These are phyloP conservation scores for Jaltomata sinuosa DNA, from an alignment of 257 asterid species.

Conservation along the genomic window DNA sequence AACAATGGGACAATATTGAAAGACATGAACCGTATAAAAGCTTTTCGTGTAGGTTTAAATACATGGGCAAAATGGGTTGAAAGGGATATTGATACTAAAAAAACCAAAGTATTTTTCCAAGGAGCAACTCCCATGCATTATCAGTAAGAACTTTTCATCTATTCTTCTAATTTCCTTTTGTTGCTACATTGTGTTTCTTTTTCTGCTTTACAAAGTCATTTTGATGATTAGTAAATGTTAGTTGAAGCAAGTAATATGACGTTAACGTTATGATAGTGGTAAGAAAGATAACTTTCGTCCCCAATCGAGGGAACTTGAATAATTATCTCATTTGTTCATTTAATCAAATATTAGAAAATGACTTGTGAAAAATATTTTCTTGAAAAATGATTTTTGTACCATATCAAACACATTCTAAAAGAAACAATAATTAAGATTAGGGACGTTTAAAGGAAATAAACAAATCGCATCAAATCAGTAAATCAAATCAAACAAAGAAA, in stretches of 20 bases:
- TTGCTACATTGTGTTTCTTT: not conserved
- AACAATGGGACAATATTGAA: constrained; percentile 28
- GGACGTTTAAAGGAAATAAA: too few relatives aligned
- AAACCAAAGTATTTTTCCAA: constrained; percentile 54
- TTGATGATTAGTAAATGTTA: not conserved
- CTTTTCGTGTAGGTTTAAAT: constrained; percentile 30
- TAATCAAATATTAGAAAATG: too few relatives aligned
- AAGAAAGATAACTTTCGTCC: too few relatives aligned
- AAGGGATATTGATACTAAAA: constrained; percentile 19
- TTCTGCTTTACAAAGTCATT: not conserved
- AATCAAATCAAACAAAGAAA: too few relatives aligned
- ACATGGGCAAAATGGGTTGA: constrained; percentile 67
- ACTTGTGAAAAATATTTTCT: too few relatives aligned
- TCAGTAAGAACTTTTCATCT: constrained; percentile 26
- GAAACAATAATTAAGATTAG: not conserved
- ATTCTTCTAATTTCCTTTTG: not conserved
- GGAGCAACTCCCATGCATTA: constrained; percentile 58
- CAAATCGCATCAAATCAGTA: too few relatives aligned
- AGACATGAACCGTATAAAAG: constrained; percentile 64
- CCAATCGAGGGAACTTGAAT: not conserved
- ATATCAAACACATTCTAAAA: not conserved
- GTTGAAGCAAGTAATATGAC: not conserved
- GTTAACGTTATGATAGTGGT: too few relatives aligned
- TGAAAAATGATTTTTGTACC: too few relatives aligned
- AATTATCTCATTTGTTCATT: too few relatives aligned